These are phyloP conservation scores for Orychophragmus violaceus DNA, from an alignment of 345 rosid species.

Conservation along the genomic window DNA sequence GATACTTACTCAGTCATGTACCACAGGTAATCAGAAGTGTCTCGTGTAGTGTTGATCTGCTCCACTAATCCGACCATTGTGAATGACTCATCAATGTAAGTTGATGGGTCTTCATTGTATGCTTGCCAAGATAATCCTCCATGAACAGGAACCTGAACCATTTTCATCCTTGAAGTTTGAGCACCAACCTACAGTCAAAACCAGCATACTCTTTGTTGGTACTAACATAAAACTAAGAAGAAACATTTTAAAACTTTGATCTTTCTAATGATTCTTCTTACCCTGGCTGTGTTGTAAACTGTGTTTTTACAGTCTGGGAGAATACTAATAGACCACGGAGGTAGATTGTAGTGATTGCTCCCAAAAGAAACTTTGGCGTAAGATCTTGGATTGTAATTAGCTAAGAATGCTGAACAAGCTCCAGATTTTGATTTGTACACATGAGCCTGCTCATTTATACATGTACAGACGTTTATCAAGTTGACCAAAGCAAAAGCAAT, in stretches of 20 bases:
- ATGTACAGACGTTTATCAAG: neutral
- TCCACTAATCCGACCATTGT: slow-evolving; percentile 83
- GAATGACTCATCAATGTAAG: slow-evolving; percentile 63
- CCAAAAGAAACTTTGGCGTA: slow-evolving; percentile 69
- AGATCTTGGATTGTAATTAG: slow-evolving; percentile 65
- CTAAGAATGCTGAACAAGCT: slow-evolving; percentile 91
- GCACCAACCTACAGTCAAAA: slow-evolving; percentile 63
- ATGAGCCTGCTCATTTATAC: slow-evolving; percentile 56
- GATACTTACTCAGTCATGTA: slow-evolving; percentile 90
- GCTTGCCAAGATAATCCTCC: slow-evolving; percentile 97
- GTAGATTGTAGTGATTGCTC: slow-evolving; percentile 76
- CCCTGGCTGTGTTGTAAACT: slow-evolving; percentile 97
- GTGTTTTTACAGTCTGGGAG: slow-evolving; percentile 99
- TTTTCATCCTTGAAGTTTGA: slow-evolving; percentile 80
- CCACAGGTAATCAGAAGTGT: slow-evolving; percentile 89
- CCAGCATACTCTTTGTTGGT: neutral
- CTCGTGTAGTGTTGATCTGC: slow-evolving; percentile 94
- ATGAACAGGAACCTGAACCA: slow-evolving; percentile 69
- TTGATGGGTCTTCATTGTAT: slow-evolving; percentile 63
- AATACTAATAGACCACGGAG: slow-evolving; percentile 99
- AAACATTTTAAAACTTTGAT: neutral
- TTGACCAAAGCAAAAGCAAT: slow-evolving; percentile 7
- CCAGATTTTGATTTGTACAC: slow-evolving; percentile 72
- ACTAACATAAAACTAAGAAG: slow-evolving; percentile 1
- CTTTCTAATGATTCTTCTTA: slow-evolving; percentile 23